These are phyloP conservation scores for Basidiobolus meristosporus DNA, from an alignment of 371 early-diverging fungal genomes.

Conservation along the genomic window DNA sequence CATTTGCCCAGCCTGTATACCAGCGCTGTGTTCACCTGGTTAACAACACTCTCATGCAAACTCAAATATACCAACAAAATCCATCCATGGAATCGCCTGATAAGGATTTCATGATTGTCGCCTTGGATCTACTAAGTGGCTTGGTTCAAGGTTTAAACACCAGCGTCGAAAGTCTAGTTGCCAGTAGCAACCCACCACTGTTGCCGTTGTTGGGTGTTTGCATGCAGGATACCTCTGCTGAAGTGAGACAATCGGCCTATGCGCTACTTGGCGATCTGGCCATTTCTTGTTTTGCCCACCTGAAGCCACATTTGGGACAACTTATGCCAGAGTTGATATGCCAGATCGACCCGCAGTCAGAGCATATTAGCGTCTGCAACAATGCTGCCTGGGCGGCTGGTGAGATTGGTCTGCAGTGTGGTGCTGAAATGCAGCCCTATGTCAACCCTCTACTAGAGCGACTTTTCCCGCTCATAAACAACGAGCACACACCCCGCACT, in stretches of 20 bases:
- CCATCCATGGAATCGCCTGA: slow-evolving; percentile 53
- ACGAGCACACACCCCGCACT: slow-evolving; percentile 40
- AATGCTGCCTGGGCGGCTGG: slow-evolving; percentile 93
- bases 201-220: slow-evolving; percentile 59
- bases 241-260: slow-evolving; percentile 82
- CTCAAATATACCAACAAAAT: slow-evolving; percentile 32
- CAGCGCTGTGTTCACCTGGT: slow-evolving; percentile 69
- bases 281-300: slow-evolving; percentile 52
- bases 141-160: slow-evolving; percentile 77
- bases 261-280: slow-evolving; percentile 91
- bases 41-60: slow-evolving; percentile 42
- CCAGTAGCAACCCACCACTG: slow-evolving; percentile 41
- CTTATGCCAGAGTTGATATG: slow-evolving; percentile 54
- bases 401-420: slow-evolving; percentile 50
- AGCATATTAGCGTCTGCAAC: slow-evolving; percentile 55
- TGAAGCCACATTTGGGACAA: slow-evolving; percentile 45
- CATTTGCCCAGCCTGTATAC: slow-evolving; percentile 68
- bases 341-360: slow-evolving; percentile 38
- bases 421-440: slow-evolving; percentile 41
- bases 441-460: slow-evolving; percentile 59
- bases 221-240: slow-evolving; percentile 51
- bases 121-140: slow-evolving; percentile 82
- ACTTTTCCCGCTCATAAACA: slow-evolving; percentile 56
- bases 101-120: slow-evolving; percentile 86
- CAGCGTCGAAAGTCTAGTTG: slow-evolving; percentile 52